phyloP scores from a whole-genome alignment of 345 rosid species.

The Acer saccharum region DNA sequence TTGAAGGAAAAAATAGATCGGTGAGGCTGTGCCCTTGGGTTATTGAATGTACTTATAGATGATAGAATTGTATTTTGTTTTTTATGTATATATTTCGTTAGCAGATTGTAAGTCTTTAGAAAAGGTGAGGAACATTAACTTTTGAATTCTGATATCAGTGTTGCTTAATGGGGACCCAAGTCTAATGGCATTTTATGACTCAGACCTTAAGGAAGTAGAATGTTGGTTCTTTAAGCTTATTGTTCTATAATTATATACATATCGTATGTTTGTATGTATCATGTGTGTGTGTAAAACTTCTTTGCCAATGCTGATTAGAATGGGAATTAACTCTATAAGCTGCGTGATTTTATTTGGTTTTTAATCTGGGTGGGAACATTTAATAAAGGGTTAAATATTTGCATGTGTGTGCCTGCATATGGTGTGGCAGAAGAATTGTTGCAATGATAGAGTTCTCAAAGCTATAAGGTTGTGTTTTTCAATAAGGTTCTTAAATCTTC shows the following conservation, averaged over 20 bases:
- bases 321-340: not conserved
- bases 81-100: not conserved
- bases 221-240: not conserved
- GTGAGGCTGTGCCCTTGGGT: conserved; percentile 35
- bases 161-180: not conserved
- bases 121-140: not conserved
- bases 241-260: not conserved
- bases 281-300: not conserved
- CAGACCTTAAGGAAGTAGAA: not conserved
- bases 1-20: conserved; percentile 76
- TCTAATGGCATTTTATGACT: not conserved
- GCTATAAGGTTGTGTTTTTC: not conserved
- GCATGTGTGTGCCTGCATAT: not conserved
- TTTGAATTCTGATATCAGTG: not conserved
- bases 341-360: not conserved
- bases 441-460: not conserved
- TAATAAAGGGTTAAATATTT: not conserved
- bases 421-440: not conserved
- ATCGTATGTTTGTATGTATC: not conserved
- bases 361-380: not conserved
- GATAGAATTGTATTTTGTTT: not conserved
- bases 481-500: not conserved
- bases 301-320: not conserved
- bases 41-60: not conserved
- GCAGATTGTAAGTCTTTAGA: not conserved